Conservation (phyloP, 495 filamentous ascomycete species). For the Parathielavia appendiculata region DNA sequence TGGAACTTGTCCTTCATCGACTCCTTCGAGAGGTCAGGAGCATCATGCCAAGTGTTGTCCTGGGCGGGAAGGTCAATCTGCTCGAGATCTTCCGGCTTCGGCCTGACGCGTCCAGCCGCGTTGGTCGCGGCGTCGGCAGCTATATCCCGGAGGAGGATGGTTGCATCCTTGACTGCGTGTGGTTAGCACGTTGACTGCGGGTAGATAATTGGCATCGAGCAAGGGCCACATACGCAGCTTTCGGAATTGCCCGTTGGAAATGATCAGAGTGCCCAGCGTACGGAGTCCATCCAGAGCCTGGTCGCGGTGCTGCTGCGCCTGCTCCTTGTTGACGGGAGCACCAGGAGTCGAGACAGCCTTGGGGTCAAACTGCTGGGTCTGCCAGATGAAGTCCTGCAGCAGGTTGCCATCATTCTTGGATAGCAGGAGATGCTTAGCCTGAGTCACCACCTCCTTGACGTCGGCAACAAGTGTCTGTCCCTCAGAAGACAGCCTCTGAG, state of each 20-base stretch:
- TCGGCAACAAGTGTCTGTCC: conserved; percentile 73
- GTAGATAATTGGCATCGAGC: background rate
- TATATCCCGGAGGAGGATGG: conserved; percentile 76
- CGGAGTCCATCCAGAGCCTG: conserved; percentile 78
- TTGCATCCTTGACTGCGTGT: conserved; percentile 85
- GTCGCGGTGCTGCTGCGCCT: conserved; percentile 73
- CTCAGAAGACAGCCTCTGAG: conserved; percentile 73
- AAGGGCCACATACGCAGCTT: conserved; percentile 67
- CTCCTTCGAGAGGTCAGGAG: conserved; percentile 69
- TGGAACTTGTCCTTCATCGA: conserved; percentile 63
- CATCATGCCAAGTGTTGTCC: conserved; percentile 91
- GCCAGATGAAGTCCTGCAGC: conserved; percentile 94
- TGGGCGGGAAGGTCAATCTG: conserved; percentile 80
- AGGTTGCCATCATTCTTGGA: conserved; percentile 94
- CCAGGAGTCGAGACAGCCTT: conserved; percentile 54
- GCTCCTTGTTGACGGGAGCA: conserved; percentile 66
- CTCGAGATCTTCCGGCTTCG: conserved; percentile 66
- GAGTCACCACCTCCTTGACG: conserved; percentile 73
- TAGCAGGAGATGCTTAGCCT: conserved; percentile 82
- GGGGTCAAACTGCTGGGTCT: conserved; percentile 69
- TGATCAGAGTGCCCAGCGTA: conserved; percentile 79
- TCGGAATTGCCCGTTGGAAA: conserved; percentile 95
- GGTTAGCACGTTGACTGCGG: conserved; percentile 38
- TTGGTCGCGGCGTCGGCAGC: conserved; percentile 84
- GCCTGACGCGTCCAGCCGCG: conserved; percentile 71